Percentiles rank a stretch among this genome's conserved stretches.
Evolutionary conservation across 305 asterid genomes (phyloP).

Genomic region (Solanum hybrid): DNA sequence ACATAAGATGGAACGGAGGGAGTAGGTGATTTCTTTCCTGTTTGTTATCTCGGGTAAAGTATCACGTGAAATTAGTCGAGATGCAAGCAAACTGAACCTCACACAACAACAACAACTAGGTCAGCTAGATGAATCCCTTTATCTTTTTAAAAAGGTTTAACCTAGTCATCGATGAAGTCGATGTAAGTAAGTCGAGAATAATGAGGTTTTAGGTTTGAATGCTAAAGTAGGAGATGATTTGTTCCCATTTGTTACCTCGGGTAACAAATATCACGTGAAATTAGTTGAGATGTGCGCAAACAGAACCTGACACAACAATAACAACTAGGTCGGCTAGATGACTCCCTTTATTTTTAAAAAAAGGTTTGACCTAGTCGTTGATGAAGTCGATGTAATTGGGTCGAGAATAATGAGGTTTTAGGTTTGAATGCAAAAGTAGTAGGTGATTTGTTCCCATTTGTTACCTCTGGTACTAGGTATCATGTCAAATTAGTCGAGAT

Average conservation of each 20-base stretch:
- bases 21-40: background rate
- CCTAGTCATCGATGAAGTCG: background rate
- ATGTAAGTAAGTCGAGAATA: background rate
- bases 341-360: background rate
- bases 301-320: too few species aligned
- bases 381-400: background rate
- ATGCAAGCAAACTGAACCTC: background rate
- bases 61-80: background rate
- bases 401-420: background rate
- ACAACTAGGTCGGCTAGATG: too few species aligned
- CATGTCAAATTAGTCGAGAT: background rate
- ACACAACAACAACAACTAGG: background rate
- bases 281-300: background rate
- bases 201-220: background rate
- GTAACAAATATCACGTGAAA: background rate
- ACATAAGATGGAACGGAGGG: too few species aligned
- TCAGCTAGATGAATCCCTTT: background rate
- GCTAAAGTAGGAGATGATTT: background rate
- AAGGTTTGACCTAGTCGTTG: background rate
- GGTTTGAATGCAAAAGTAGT: background rate
- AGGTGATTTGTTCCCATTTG: background rate
- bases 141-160: background rate
- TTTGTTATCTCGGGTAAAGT: background rate
- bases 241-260: background rate
- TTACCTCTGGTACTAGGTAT: background rate